Evolutionary conservation across 805 yeast species (phyloP), one percentile per base, ranked within the genome.

Genomic region (Myxozyma mucilagina): DNA sequence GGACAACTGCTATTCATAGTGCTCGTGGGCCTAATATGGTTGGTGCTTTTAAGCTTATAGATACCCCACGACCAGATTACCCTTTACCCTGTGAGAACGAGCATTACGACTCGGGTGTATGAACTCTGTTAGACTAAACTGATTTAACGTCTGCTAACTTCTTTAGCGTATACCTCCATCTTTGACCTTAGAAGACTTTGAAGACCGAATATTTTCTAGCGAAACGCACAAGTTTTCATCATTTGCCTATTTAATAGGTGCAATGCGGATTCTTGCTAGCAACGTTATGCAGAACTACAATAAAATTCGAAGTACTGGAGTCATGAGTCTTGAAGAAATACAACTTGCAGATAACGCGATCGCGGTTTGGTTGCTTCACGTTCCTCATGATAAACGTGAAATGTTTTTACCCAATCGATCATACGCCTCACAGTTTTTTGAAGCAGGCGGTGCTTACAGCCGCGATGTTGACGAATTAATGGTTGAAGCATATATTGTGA

Each of bases 381-480:
- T 61, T 14, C 65, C 65, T 13, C 54, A 57, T 8, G 11, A 44
- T 11, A 61, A 61, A 45, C 29, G 48, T 24, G 32, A 18, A 1
- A n/a, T 57, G 32, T 20, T 57, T 24, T 16, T 47, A 24, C 50
- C 41, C n/a, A 16, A 20, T 14, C 47, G 47, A 14, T 32, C 60
- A 2, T 31, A 52, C 11, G 34, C 48, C 35, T 20, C 59, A 10
- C 41, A 55, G 18, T 31, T 41, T 10, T 35, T 36, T 34, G 53
- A 47, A 4, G 11, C 24, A 11, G n/a, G n/a, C 35, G 18, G 41
- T 24, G 34, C 18, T 35, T 3, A 34, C 38, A 36, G 32, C 24
- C 39, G 47, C n/a, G 56, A 53, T 16, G 43, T 57, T 16, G 65
- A 61, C 53, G 65, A 61, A 34, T 42, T 54, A 29, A 49, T 61